Evolutionary conservation across 208 protist genomes (phyloP), one percentile per base, ranked within the genome.

Genomic region (Trypanosoma grayi): DNA sequence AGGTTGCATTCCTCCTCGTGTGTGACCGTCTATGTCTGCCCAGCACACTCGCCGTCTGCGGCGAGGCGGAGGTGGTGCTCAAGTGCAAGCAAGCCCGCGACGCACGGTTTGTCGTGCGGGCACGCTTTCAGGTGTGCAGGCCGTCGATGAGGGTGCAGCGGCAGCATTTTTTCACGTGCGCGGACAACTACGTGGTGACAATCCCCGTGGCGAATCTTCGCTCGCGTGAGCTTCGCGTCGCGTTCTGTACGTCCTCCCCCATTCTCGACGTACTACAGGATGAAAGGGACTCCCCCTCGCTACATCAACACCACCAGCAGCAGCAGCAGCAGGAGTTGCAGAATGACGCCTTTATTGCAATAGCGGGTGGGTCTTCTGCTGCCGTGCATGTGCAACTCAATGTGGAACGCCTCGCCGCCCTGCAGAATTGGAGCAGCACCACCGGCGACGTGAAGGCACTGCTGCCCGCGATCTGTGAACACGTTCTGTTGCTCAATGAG

Each of bases 51-150:
- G 56, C 62, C 43, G 80, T 85, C 10, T 45, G 44, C 43, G 83
- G 85, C 5, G 78, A 88, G 57, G 76, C 75, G 4, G 89, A 92
- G 37, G 82, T 95, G 3, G 75, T 91, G n/a, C 61, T 95, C 31
- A 85, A 81, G 57, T 95, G 89, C 72, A 91, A 87, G 59, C 83
- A 93, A 64, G 84, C 82, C 10, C 83, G 89, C 18, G 89, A 93
- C 52, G 75, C 84, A 16, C 64, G 79, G 40, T 89, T 87, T 70
- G 76, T 81, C 14, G 86, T 93, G 47, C 54, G 67, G 28, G 76
- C 77, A 10, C 70, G 47, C 10, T 95, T 95, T 58, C 55, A 84
- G 27, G 75, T 80, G 13, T 83, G 69, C 61, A 60, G 75, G 37
- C 76, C 88, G 2, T 89, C 88, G 1, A 87, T 95, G 39, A 24